Evolutionary conservation across 371 early-diverging fungal genomes (phyloP), one percentile per base, ranked within the genome.

Genomic region (Encephalitozoon cuniculi): DNA sequence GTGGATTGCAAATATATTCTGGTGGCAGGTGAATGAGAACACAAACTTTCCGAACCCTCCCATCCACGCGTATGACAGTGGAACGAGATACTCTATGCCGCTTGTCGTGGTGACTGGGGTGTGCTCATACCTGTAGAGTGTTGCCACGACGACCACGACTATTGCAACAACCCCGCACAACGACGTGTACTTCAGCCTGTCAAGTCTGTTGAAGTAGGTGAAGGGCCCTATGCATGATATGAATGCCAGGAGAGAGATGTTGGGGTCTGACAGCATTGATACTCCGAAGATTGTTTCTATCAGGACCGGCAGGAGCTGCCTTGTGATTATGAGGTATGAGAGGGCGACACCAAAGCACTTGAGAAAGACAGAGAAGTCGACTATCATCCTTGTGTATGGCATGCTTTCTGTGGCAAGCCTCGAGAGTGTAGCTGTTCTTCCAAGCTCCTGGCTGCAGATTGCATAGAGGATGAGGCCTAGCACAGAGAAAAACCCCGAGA

Each of bases 311-410:
- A 94, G 90, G 68, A 97, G 83, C 54, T 94, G 93, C 64, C 94
- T 93, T 74, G 93, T 88, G 74, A 97, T 94, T 63, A 99, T 91
- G 49, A 99, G 85, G 83, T 99, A 99, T n/a, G 94, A 93, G 37
- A 93, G 87, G n/a, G 92, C 89, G 1, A 97, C 99, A 28, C 97
- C 97, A 87, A 97, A 96, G 82, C 99, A 99, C 83, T 99, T 99
- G 79, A 96, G 86, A 37, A 96, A 97, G 77, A 99, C 94, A 39
- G 96, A 95, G 37, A 90, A 68, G 80, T 97, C 97, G 78, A 98
- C 94, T 44, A 89, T 88, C 18, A 93, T 84, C 4, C 91, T 91
- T 3, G 93, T 90, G 46, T 85, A 83, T 30, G 96, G 96, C 85
- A 94, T 94, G 9, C 93, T 94, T 65, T 92, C 84, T 73, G 90